Evolutionary conservation across 441 rosid species (phyloP).

Genomic region (Hura crepitans): DNA sequence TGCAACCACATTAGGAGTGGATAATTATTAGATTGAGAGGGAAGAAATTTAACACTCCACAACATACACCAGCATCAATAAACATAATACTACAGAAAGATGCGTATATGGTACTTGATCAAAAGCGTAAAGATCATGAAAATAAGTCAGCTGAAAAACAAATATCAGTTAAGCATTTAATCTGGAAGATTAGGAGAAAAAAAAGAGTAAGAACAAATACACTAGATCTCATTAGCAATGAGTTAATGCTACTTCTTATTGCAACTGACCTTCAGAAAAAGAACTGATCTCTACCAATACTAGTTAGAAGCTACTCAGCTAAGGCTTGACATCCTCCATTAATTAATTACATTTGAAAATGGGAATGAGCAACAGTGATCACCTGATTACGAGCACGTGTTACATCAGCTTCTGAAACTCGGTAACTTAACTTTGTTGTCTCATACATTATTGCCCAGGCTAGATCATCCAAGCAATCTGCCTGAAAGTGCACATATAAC

Average conservation of each 20-base stretch:
- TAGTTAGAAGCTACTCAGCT: too few relatives aligned
- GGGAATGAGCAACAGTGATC: not conserved
- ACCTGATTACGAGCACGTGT: conserved; percentile 98
- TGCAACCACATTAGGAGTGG: conserved; percentile 32
- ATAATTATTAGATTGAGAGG: not conserved
- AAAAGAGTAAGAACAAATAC: too few relatives aligned
- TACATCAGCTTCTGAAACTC: conserved; percentile 93
- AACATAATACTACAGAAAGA: not conserved
- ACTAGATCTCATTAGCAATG: too few relatives aligned
- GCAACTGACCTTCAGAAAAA: too few relatives aligned
- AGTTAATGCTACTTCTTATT: too few relatives aligned
- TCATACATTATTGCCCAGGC: conserved; percentile 90
- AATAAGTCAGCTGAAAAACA: not conserved
- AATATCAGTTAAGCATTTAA: not conserved
- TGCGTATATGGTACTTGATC: not conserved
- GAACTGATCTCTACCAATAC: too few relatives aligned
- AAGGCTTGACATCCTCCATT: too few relatives aligned
- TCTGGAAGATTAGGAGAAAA: too few relatives aligned
- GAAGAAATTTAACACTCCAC: not conserved
- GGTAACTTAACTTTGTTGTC: conserved; percentile 70
- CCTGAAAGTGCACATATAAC: conserved; percentile 44
- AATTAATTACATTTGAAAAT: too few relatives aligned
- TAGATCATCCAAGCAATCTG: conserved; percentile 87
- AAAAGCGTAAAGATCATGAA: too few relatives aligned
- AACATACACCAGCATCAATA: not conserved